Percentiles rank a stretch among this genome's conserved stretches.
Evolutionary conservation across 306 rosid species (phyloP).

Genomic region (Pachyrhizus erosus): DNA sequence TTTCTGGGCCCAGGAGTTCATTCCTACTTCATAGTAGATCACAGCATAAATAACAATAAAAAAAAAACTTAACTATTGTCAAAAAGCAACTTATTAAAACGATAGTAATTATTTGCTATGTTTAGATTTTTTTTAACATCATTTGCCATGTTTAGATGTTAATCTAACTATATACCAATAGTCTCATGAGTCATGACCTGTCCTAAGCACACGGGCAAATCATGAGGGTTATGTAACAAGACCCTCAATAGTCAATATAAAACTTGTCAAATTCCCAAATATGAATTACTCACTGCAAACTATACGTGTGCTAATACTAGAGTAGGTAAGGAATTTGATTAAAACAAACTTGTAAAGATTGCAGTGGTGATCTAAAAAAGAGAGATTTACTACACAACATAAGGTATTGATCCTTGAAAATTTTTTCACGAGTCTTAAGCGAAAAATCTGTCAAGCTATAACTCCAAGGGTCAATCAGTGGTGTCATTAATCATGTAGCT

Average conservation of each 20-base stretch:
- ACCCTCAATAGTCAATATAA: no score
- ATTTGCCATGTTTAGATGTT: not conserved
- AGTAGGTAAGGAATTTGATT: not conserved
- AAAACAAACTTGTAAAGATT: not conserved
- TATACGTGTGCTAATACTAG: not conserved
- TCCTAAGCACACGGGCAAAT: no score
- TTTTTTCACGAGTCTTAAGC: not conserved
- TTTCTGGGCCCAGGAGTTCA: not conserved
- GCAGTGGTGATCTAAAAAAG: not conserved
- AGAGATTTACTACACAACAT: not conserved
- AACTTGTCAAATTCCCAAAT: no score
- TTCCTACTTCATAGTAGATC: not conserved
- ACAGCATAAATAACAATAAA: not conserved
- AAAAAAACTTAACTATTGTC: not conserved
- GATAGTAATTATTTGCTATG: not conserved
- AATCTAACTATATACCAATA: no score
- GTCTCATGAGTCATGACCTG: no score
- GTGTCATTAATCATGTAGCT: not conserved
- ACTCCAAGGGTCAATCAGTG: not conserved
- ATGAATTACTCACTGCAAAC: no score
- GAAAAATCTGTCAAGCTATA: not conserved
- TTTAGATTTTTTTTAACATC: no score
- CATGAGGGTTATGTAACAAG: no score
- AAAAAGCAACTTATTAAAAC: not conserved
- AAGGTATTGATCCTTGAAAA: not conserved